These are phyloP conservation scores for Alternaria atra DNA, from an alignment of 2,329 filamentous ascomycete species.

Conservation along the genomic window DNA sequence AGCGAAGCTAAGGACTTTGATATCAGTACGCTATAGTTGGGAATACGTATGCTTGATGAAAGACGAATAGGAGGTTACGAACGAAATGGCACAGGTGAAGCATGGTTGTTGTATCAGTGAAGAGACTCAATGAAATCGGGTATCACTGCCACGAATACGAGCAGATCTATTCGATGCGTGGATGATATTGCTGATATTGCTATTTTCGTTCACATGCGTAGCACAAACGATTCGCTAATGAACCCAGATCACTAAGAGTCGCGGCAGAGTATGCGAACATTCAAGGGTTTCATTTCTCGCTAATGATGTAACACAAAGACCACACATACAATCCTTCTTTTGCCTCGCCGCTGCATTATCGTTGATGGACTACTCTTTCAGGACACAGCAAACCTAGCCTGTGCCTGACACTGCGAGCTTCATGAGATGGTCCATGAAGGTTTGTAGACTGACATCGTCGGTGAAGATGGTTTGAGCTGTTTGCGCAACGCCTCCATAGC, in stretches of 20 bases:
- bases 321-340: background rate
- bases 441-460: conserved; percentile 96
- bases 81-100: background rate
- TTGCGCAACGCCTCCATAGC: conserved; percentile 88
- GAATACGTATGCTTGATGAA: background rate
- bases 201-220: background rate
- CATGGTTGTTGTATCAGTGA: background rate
- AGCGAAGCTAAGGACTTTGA: conserved; percentile 15
- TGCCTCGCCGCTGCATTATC: background rate
- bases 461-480: conserved; percentile 98
- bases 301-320: conserved; percentile 11
- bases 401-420: conserved; percentile 66
- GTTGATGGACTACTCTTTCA: background rate
- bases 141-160: background rate
- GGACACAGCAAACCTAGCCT: conserved; percentile 23
- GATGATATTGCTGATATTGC: background rate
- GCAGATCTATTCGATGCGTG: too few relatives aligned
- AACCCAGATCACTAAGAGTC: background rate
- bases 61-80: background rate
- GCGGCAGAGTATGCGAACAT: background rate
- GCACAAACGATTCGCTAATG: too few relatives aligned
- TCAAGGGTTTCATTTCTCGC: conserved; percentile 16
- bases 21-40: conserved; percentile 7
- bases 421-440: conserved; percentile 99
- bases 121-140: background rate